These are phyloP conservation scores for Coccomyxa sp. DNA, from an alignment of 139 green algal genomes.

Conservation along the genomic window DNA sequence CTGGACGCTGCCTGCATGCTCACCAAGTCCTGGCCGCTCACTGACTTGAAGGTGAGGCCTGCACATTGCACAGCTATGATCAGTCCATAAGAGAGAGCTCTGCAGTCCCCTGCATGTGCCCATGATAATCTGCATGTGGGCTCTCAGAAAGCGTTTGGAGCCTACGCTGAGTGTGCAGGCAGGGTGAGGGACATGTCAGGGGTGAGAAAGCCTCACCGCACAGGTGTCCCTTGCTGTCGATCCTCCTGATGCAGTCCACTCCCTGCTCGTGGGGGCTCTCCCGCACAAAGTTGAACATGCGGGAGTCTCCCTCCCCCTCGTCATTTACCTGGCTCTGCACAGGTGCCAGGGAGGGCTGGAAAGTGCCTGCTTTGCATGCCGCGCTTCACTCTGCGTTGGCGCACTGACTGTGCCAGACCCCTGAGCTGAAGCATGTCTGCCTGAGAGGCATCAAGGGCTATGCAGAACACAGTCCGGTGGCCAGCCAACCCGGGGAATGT, in stretches of 20 bases:
- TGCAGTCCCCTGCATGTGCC: too few relatives aligned
- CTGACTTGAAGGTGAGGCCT: background rate
- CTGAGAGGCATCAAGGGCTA: too few relatives aligned
- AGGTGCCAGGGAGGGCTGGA: background rate
- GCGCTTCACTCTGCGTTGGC: background rate
- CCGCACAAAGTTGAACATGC: background rate
- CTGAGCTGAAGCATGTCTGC: too few relatives aligned
- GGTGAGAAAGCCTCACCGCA: too few relatives aligned
- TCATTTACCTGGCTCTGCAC: background rate
- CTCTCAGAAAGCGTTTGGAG: too few relatives aligned
- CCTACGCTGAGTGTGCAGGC: too few relatives aligned
- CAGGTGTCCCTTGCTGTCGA: background rate
- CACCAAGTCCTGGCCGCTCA: background rate
- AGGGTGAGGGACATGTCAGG: too few relatives aligned
- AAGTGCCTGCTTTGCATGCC: background rate
- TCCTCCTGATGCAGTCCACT: background rate
- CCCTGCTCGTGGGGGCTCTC: background rate
- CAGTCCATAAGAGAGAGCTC: too few relatives aligned
- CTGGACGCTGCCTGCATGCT: background rate
- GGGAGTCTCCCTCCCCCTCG: background rate
- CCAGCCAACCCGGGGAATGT: background rate
- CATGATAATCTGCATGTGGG: too few relatives aligned
- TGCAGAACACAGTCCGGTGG: background rate
- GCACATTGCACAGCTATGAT: background rate
- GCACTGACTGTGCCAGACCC: too few relatives aligned